Evolutionary conservation across 257 asterid species (phyloP), one percentile per base, ranked within the genome.

Genomic region (Mitragyna speciosa): DNA sequence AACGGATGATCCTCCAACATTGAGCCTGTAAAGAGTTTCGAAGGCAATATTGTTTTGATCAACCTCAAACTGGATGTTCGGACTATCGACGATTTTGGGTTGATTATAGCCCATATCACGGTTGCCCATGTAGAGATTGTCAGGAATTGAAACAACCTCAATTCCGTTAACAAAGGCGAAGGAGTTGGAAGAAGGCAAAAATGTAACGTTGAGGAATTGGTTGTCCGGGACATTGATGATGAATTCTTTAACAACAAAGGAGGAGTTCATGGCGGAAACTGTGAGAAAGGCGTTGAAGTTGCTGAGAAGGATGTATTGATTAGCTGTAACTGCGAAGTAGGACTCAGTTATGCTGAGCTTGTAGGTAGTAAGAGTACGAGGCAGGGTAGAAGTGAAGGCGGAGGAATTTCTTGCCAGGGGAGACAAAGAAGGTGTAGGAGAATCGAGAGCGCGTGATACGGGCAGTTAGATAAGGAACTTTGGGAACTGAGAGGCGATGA

Each of bases 131-230:
- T 83, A 78, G 83, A 88, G 89, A 15, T n/a, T 12, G 4, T 87
- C 72, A 0, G 93, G 93, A 16, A 83, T 72, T 0, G 97, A 90
- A 30, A 92, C 87, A 7, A 92, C 83, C 76, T 90, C 96, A 16
- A 92, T 87, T 54, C 95, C 97, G 58, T 92, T 92, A 12, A 92
- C 69, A 52, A 92, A 90, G 12, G 94, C 89, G 22, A 52, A 82
- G 0, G 97, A 89, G 19, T 84, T 72, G 1, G 78, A 72, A 31
- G 78, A 56, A 0, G 93, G 93, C 19, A 79, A 59, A 73, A 92
- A 90, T 10, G 91, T 86, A 1, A 91, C 2, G 36, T 76, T 79
- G 15, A 88, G 83, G 45, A 48, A 30, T 64, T 85, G 90, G 31
- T 56, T 59, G 11, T 75, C 85, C 10, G 77, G 72, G 30, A 88